Percentiles rank a stretch among this genome's conserved stretches.
Conservation (phyloP, 768 basidiomycete species). For the Trametes meyenii region DNA sequence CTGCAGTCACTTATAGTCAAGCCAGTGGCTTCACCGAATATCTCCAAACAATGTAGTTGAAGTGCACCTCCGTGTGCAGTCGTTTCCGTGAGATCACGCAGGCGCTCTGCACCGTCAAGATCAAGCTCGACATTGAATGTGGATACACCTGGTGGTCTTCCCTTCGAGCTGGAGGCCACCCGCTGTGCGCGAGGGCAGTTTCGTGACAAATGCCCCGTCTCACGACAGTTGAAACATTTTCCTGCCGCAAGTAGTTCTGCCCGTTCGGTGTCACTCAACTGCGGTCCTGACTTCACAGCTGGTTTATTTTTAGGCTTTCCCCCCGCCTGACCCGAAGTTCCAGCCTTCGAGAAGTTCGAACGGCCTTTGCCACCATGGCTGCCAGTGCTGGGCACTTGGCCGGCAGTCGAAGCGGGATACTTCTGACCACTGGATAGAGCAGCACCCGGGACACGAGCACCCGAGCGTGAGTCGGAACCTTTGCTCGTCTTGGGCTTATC, state of each 20-base stretch:
- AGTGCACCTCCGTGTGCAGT: neutral
- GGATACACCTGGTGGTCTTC: neutral
- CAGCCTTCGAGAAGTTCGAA: too few relatives aligned
- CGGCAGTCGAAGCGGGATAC: too few relatives aligned
- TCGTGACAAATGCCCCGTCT: neutral
- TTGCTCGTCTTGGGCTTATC: neutral
- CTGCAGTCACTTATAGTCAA: neutral
- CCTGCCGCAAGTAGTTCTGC: neutral
- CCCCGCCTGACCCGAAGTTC: too few relatives aligned
- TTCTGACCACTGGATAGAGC: too few relatives aligned
- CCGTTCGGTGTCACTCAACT: neutral
- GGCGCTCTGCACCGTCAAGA: neutral
- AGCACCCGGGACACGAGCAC: too few relatives aligned
- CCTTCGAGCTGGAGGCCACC: neutral
- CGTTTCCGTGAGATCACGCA: neutral
- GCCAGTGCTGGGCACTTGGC: too few relatives aligned
- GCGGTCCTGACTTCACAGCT: neutral
- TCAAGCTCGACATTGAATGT: neutral
- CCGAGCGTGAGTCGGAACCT: too few relatives aligned
- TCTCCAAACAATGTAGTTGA: neutral
- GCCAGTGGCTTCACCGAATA: neutral
- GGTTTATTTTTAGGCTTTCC: too few relatives aligned
- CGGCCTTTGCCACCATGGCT: too few relatives aligned
- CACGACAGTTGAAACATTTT: neutral
- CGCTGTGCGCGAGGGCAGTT: neutral